phyloP scores from a whole-genome alignment of 2,329 filamentous ascomycete genomes.

The Cordyceps militaris region DNA sequence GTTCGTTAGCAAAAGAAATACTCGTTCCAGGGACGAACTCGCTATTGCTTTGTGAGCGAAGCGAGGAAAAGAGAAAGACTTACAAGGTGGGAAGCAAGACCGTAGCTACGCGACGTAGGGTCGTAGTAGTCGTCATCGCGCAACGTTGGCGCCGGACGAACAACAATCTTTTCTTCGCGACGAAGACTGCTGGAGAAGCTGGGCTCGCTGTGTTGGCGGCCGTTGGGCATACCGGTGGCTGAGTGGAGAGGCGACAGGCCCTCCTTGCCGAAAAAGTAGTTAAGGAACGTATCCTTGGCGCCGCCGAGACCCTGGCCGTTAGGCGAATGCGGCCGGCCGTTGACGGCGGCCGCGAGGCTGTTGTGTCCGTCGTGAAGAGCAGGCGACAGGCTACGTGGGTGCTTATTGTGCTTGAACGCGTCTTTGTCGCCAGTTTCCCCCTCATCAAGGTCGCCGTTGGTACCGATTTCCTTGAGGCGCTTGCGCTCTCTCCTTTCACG shows the following conservation, averaged over 20 bases:
- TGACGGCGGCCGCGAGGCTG: constrained; percentile 58
- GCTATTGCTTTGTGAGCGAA: background rate
- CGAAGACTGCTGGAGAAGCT: constrained; percentile 80
- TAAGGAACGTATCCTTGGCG: constrained; percentile 85
- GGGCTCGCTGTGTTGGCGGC: constrained; percentile 69
- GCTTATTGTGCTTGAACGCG: constrained; percentile 31
- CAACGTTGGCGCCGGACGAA: constrained; percentile 39
- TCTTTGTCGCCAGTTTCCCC: constrained; percentile 57
- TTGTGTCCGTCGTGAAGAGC: constrained; percentile 59
- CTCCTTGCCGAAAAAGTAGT: constrained; percentile 98
- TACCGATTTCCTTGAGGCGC: constrained; percentile 73
- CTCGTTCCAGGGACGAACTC: background rate
- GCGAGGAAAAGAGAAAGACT: constrained; percentile 28
- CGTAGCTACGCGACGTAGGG: constrained; percentile 31
- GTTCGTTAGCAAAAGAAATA: constrained; percentile 17
- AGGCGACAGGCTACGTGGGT: constrained; percentile 75
- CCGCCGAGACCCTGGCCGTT: constrained; percentile 50
- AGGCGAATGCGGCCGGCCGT: constrained; percentile 59
- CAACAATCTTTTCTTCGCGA: constrained; percentile 53
- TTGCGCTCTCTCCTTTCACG: constrained; percentile 77
- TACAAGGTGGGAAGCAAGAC: constrained; percentile 50
- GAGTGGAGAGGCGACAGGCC: constrained; percentile 43
- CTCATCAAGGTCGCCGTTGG: constrained; percentile 68
- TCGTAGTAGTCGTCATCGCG: constrained; percentile 40
- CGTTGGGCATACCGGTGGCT: constrained; percentile 24